Evolutionary conservation across 1,139 yeast genomes (phyloP).

Genomic region (Blastobotrys apis): DNA sequence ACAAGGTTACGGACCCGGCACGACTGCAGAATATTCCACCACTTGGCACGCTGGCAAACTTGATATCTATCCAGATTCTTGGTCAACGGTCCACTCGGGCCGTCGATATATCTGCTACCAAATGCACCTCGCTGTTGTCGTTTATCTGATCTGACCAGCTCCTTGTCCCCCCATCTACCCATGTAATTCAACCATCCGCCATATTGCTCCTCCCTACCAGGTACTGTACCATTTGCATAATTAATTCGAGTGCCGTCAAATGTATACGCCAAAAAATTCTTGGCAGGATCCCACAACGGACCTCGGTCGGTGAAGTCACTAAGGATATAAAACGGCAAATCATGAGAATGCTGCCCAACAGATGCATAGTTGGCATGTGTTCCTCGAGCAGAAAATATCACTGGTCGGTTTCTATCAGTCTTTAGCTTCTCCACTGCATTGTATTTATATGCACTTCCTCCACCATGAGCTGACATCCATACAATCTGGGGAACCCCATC

Average conservation of each 20-base stretch:
- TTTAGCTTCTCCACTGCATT: conserved; percentile 69
- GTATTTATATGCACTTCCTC: conserved; percentile 85
- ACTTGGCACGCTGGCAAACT: conserved; percentile 79
- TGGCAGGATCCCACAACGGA: conserved; percentile 87
- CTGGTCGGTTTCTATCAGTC: conserved; percentile 49
- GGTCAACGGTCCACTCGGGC: conserved; percentile 83
- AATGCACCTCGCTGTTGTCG: conserved; percentile 85
- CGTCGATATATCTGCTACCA: conserved; percentile 85
- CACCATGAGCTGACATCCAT: conserved; percentile 99
- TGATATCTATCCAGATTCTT: conserved; percentile 66
- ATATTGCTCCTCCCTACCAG: conserved; percentile 57
- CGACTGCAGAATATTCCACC: conserved; percentile 73
- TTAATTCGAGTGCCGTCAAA: conserved; percentile 54
- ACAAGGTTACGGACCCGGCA: conserved; percentile 74
- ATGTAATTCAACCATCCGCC: conserved; percentile 73
- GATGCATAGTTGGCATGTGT: conserved; percentile 96
- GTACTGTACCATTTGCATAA: conserved; percentile 42
- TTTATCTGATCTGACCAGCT: conserved; percentile 59
- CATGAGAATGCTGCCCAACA: conserved; percentile 96
- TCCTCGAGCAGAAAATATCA: conserved; percentile 86
- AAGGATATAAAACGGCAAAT: conserved; percentile 83
- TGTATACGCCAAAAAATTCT: conserved; percentile 75
- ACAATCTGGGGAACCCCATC: conserved; percentile 78
- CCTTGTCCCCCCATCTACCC: conserved; percentile 94
- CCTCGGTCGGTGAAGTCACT: conserved; percentile 95